Conservation (phyloP, 805 yeast species). For the Alloascoidea africana region DNA sequence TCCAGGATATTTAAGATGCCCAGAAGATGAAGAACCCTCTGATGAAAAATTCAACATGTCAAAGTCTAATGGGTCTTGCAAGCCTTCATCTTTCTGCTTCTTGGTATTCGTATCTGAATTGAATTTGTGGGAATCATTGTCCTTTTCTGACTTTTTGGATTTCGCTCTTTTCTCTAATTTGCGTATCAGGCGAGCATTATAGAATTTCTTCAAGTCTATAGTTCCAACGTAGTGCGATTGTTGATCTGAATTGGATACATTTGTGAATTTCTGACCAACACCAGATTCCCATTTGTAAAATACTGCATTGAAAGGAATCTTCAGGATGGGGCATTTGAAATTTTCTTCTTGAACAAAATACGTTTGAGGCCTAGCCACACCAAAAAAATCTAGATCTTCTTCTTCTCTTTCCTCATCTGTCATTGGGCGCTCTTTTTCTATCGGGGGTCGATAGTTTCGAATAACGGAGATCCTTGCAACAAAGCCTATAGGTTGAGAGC, state of each 20-base stretch:
- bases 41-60: no score
- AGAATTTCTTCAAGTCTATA: not conserved
- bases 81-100: no score
- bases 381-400: conserved; percentile 8
- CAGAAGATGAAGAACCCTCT: not conserved
- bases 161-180: conserved; percentile 2
- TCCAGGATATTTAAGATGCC: conserved; percentile 10
- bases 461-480: conserved; percentile 15
- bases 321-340: no score
- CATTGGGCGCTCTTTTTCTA: conserved; percentile 13
- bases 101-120: conserved; percentile 1
- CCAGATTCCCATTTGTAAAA: not conserved
- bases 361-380: conserved; percentile 1
- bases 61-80: no score
- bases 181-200: not conserved
- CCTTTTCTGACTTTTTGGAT: not conserved
- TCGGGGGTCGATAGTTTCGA: conserved; percentile 9
- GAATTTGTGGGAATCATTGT: no score
- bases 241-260: no score
- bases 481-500: conserved; percentile 12
- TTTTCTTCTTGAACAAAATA: no score
- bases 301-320: not conserved
- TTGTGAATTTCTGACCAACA: no score
- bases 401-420: conserved; percentile 10
- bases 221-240: conserved; percentile 1